A percentile compares a stretch with the other conserved stretches of the same genome.
These are phyloP conservation scores for Pistacia vera DNA, from an alignment of 345 rosid species.

Conservation along the genomic window DNA sequence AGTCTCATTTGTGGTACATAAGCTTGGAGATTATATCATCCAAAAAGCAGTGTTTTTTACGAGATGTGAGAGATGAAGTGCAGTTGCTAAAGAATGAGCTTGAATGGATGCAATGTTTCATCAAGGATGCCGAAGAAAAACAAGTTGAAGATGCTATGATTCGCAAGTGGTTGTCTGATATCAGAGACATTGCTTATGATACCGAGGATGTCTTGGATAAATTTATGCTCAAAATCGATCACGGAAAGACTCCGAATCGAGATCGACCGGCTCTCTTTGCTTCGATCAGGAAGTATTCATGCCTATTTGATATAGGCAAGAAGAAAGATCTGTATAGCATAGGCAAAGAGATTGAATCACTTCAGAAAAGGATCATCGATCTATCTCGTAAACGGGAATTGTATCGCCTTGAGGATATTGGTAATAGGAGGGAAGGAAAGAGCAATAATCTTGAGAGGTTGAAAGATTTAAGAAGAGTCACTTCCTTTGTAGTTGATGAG, in stretches of 20 bases:
- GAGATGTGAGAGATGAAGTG: not conserved
- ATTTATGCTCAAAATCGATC: not conserved
- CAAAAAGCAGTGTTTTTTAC: not conserved
- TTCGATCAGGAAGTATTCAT: not conserved
- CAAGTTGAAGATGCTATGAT: not conserved
- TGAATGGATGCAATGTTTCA: constrained; percentile 1
- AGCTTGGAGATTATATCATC: constrained; percentile 3
- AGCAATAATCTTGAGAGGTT: not conserved
- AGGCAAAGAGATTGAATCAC: constrained; percentile 7
- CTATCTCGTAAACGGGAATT: not conserved
- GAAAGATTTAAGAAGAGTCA: not conserved
- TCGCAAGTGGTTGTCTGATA: constrained; percentile 3
- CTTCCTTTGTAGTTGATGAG: constrained; percentile 5
- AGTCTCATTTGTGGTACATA: not conserved
- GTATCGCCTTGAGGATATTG: not conserved
- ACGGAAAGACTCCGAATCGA: not conserved
- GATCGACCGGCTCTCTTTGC: not conserved
- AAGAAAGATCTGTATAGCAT: not conserved
- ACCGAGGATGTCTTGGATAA: not conserved
- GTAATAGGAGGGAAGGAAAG: not conserved
- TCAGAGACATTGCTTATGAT: constrained; percentile 10
- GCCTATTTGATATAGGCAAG: not conserved
- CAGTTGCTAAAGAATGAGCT: not conserved
- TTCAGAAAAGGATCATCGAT: not conserved
- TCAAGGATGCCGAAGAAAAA: constrained; percentile 6